phyloP scores from a whole-genome alignment of 768 basidiomycete species.

The Auricularia auricula-judae region DNA sequence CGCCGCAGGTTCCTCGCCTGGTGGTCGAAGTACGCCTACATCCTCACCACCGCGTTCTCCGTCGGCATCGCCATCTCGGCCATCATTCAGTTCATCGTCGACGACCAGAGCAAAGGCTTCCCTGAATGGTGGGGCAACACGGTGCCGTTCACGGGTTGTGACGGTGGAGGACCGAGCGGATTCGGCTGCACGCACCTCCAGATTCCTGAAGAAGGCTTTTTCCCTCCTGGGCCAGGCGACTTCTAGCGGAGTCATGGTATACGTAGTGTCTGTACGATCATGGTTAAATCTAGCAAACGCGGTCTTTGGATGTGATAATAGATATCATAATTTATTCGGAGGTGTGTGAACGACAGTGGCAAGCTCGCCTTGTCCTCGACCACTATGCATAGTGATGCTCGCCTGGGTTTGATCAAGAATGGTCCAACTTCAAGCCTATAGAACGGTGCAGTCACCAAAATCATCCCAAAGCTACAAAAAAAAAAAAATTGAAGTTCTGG shows the following conservation, averaged over 20 bases:
- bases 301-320: too few relatives aligned
- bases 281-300: too few relatives aligned
- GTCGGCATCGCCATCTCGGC: slow-evolving; percentile 20
- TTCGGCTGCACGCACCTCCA: not conserved
- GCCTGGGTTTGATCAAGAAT: too few relatives aligned
- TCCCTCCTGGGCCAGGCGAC: not conserved
- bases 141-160: not conserved
- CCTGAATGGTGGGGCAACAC: slow-evolving; percentile 6
- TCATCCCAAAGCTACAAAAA: too few relatives aligned
- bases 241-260: not conserved
- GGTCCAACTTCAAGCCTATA: too few relatives aligned
- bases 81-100: slow-evolving; percentile 20
- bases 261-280: too few relatives aligned
- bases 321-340: too few relatives aligned
- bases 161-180: not conserved
- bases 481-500: too few relatives aligned
- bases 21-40: slow-evolving; percentile 11
- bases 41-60: slow-evolving; percentile 18
- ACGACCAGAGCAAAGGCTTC: slow-evolving; percentile 4
- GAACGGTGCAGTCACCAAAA: too few relatives aligned
- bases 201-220: not conserved
- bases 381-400: too few relatives aligned
- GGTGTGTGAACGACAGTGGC: too few relatives aligned
- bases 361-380: too few relatives aligned
- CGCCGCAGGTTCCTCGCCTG: slow-evolving; percentile 5